Base-by-base conservation (phyloP, 1,139 yeast species). In the Candida pseudocylindracea region DNA sequence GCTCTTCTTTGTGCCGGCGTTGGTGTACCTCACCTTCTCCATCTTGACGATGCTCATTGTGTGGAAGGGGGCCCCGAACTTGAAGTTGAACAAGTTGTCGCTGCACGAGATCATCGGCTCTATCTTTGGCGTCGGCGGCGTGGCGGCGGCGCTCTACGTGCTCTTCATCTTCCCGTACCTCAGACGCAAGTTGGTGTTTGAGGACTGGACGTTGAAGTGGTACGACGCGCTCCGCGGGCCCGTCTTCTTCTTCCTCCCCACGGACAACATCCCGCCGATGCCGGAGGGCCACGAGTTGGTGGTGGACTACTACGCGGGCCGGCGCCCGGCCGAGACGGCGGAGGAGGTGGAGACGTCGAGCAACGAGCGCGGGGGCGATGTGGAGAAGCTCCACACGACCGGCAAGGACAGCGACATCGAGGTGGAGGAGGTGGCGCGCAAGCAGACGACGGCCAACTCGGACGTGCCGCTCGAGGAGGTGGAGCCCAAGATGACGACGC, bases 41-140 rank as follows among this genome's bases (percentile, higher is more conserved):
- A 63, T 74, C 36, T 60, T 75, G 43, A 72, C 83, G 37, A 61
- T 52, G 70, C 62, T 55, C 52, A 58, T 54, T 42, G 63, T 67
- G 30, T 73, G 79, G 79, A 72, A 73, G 49, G 83, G 83, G 43
- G 72, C 81, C 37, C 81, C 81, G 41, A 61, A 63, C 38, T 60
- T 74, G 41, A 54, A 67, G 25, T 58, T 74, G 45, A 55, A 63
- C 41, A 46, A 66, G 7, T 57, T 72, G 37, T 55, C 72, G 2
- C 42, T 55, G 10, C 63, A 63, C 30, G 63, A 73, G 12, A 62
- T 63, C 31, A 57, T 53, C 32, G 75, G 66, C 24, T 58, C 76
- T 30, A 65, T 72, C 39, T 50, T 71, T 33, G 78, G 80, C 35
- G 70, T 67, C 36, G 80, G 70, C 41, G 72, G 54, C 29, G 73